Evolutionary conservation across 768 basidiomycete genomes (phyloP).

Genomic region (Imleria badia): DNA sequence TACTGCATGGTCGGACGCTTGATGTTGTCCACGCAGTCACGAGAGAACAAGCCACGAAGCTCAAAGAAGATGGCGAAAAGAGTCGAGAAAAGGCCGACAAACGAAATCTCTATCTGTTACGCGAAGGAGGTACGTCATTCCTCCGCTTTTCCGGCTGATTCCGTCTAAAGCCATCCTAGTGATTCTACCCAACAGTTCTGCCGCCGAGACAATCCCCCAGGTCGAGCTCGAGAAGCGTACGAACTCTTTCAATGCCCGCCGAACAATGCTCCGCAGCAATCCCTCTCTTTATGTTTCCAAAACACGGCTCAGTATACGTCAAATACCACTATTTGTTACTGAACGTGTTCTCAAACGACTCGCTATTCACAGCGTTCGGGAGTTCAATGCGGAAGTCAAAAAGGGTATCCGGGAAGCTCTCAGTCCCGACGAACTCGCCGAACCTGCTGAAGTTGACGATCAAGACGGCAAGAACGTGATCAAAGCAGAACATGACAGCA

Average conservation of each 20-base stretch:
- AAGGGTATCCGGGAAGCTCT: constrained; percentile 57
- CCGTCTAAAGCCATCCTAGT: constrained; percentile 47
- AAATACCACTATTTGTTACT: constrained; percentile 86
- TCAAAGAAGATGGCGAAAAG: constrained; percentile 87
- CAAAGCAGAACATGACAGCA: constrained; percentile 23
- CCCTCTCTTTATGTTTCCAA: constrained; percentile 93
- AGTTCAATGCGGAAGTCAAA: constrained; percentile 80
- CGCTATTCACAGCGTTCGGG: constrained; percentile 73
- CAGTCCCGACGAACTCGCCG: constrained; percentile 68
- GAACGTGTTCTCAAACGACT: constrained; percentile 90
- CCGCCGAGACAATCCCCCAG: constrained; percentile 65
- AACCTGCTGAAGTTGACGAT: constrained; percentile 34
- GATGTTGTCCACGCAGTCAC: constrained; percentile 91
- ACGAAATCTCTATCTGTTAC: constrained; percentile 91
- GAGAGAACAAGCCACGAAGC: constrained; percentile 80
- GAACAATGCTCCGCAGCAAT: constrained; percentile 81
- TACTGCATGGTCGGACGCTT: constrained; percentile 89
- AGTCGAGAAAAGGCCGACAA: constrained; percentile 89
- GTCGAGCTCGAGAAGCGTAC: constrained; percentile 86
- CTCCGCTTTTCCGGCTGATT: neutral
- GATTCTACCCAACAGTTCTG: constrained; percentile 84
- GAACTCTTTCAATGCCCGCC: constrained; percentile 81
- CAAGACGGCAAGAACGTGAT: constrained; percentile 28
- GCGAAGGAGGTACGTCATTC: constrained; percentile 78
- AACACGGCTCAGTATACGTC: constrained; percentile 91